Conservation (phyloP, 805 yeast species). For the Cyberlindnera mycetangii region DNA sequence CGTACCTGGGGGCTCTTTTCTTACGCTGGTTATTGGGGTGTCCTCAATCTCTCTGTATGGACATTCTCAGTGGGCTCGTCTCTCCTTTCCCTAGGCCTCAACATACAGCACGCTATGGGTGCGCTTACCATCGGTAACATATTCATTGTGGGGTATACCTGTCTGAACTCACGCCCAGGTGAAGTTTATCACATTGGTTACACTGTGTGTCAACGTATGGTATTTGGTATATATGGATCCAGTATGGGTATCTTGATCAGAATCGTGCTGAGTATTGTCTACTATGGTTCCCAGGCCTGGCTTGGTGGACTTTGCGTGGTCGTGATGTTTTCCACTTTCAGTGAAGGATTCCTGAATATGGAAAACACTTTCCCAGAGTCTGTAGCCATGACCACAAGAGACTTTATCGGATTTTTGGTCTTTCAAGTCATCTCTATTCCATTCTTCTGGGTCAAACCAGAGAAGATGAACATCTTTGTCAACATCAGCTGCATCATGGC, state of each 20-base stretch:
- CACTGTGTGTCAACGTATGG: slow-evolving; percentile 35
- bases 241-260: slow-evolving; percentile 38
- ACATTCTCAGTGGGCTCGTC: slow-evolving; percentile 40
- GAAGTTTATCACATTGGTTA: slow-evolving; percentile 38
- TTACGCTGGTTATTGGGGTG: slow-evolving; percentile 34
- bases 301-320: slow-evolving; percentile 41
- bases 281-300: slow-evolving; percentile 42
- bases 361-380: slow-evolving; percentile 36
- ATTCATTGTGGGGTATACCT: slow-evolving; percentile 34
- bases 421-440: slow-evolving; percentile 44
- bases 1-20: slow-evolving; percentile 38
- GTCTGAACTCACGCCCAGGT: slow-evolving; percentile 39
- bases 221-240: slow-evolving; percentile 42
- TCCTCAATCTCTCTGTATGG: slow-evolving; percentile 34
- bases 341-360: slow-evolving; percentile 34
- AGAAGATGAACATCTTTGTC: slow-evolving; percentile 37
- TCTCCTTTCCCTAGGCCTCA: slow-evolving; percentile 36
- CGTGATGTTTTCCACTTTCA: slow-evolving; percentile 36
- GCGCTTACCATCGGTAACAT: slow-evolving; percentile 37
- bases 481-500: slow-evolving; percentile 36
- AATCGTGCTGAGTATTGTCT: slow-evolving; percentile 38
- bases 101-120: slow-evolving; percentile 40
- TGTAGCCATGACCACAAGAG: slow-evolving; percentile 39
- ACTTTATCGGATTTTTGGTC: slow-evolving; percentile 41
- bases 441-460: slow-evolving; percentile 42